These are phyloP conservation scores for Tricholoma saponaceum DNA, from an alignment of 768 basidiomycete species.

Conservation along the genomic window DNA sequence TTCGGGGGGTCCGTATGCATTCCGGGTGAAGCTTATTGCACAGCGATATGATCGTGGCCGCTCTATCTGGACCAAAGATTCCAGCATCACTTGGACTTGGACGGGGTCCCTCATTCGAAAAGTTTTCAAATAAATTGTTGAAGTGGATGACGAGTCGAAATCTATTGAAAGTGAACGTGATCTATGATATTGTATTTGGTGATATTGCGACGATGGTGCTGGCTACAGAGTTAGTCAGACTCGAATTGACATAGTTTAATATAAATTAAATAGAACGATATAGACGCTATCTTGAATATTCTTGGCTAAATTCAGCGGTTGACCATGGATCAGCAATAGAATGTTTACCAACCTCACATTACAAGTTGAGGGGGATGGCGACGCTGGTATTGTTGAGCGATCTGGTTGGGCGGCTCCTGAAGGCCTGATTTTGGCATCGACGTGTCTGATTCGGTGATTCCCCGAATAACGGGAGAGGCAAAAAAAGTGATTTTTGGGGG, in stretches of 20 bases:
- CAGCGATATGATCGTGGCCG: too few species aligned
- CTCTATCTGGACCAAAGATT: neutral
- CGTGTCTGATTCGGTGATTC: slow-evolving; percentile 1
- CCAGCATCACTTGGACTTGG: neutral
- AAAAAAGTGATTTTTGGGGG: slow-evolving; percentile 1
- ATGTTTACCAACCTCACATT: neutral
- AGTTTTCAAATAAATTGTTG: neutral
- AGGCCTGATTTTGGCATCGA: slow-evolving; percentile 3
- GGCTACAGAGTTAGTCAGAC: too few species aligned
- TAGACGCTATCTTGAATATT: too few species aligned
- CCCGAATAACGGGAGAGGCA: neutral
- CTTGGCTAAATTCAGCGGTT: too few species aligned
- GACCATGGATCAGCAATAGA: too few species aligned
- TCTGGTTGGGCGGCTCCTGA: slow-evolving; percentile 9
- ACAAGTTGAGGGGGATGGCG: slow-evolving; percentile 2
- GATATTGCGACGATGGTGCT: too few species aligned
- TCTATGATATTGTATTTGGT: too few species aligned
- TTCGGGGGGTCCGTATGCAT: slow-evolving; percentile 1
- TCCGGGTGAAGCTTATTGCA: neutral
- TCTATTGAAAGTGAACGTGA: too few species aligned
- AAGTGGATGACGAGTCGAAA: neutral
- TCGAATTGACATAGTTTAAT: too few species aligned
- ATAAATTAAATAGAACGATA: too few species aligned
- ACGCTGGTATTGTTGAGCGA: neutral
- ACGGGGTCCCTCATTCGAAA: too few species aligned